A percentile compares a stretch with the other conserved stretches of the same genome.
phyloP scores from a whole-genome alignment of 179 eudicot species.

The Heliamphora pulchella region DNA sequence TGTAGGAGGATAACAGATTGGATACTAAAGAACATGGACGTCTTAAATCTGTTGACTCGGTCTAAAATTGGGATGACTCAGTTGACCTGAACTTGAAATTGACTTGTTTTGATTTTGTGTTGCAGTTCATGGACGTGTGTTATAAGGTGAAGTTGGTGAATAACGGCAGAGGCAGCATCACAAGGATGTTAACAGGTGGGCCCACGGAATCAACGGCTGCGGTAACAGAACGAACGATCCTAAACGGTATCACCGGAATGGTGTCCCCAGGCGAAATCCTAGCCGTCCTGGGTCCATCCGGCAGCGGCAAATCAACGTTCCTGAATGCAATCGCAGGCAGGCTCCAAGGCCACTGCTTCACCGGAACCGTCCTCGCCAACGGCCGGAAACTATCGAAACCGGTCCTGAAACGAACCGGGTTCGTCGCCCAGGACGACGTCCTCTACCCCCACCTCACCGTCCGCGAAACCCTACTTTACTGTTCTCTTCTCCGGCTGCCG shows the following conservation, averaged over 20 bases:
- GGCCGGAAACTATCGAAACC: slow-evolving; percentile 36
- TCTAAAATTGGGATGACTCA: not conserved
- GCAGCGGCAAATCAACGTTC: slow-evolving; percentile 85
- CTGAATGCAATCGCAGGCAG: slow-evolving; percentile 68
- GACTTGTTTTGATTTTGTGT: not conserved
- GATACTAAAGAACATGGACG: too few species aligned
- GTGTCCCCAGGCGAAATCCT: slow-evolving; percentile 69
- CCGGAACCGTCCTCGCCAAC: slow-evolving; percentile 59
- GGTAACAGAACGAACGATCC: slow-evolving; percentile 39
- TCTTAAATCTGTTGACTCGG: slow-evolving; percentile 6
- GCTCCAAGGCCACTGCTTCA: slow-evolving; percentile 37
- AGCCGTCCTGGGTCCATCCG: slow-evolving; percentile 86
- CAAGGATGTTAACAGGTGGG: slow-evolving; percentile 20
- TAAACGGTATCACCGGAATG: slow-evolving; percentile 62
- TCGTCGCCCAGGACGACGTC: slow-evolving; percentile 84
- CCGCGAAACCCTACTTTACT: slow-evolving; percentile 72
- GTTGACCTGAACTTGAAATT: slow-evolving; percentile 20
- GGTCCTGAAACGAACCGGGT: slow-evolving; percentile 52
- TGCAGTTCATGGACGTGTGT: slow-evolving; percentile 65
- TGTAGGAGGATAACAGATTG: not conserved
- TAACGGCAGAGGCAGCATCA: slow-evolving; percentile 17
- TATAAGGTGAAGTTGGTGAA: slow-evolving; percentile 48
- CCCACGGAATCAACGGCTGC: slow-evolving; percentile 22
- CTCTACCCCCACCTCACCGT: slow-evolving; percentile 85
- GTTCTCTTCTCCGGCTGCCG: slow-evolving; percentile 65